A percentile compares a stretch with the other conserved stretches of the same genome.
These are phyloP conservation scores for Przewalskia tangutica DNA, from an alignment of 257 asterid genomes.

Conservation along the genomic window DNA sequence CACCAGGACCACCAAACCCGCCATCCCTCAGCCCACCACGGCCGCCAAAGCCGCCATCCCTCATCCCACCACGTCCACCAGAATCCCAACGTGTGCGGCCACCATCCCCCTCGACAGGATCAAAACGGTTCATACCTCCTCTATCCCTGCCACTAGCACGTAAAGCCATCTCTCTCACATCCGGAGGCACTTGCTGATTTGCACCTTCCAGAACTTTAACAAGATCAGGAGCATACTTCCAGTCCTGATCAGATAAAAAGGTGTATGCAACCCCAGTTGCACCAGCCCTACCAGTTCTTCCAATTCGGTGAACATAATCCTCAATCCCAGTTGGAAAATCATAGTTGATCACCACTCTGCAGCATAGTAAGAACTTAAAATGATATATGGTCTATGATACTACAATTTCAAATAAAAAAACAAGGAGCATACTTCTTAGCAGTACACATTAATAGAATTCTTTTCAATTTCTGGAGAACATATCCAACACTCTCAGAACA, in stretches of 20 bases:
- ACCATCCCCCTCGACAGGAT: conserved; percentile 30
- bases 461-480: background rate
- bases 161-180: conserved; percentile 66
- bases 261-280: conserved; percentile 85
- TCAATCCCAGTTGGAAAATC: conserved; percentile 92
- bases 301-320: conserved; percentile 96
- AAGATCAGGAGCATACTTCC: conserved; percentile 87
- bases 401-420: background rate
- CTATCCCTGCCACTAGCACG: conserved; percentile 79
- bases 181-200: conserved; percentile 85
- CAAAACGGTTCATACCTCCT: conserved; percentile 58
- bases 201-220: conserved; percentile 87
- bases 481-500: background rate
- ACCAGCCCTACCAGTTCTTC: conserved; percentile 98
- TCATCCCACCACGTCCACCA: conserved; percentile 47
- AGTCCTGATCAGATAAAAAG: conserved; percentile 89
- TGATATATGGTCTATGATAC: background rate
- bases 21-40: conserved; percentile 29
- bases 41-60: conserved; percentile 51
- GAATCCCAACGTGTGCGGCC: conserved; percentile 23
- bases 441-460: background rate
- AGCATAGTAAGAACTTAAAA: background rate
- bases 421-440: background rate
- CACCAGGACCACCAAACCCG: conserved; percentile 42
- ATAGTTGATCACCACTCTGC: conserved; percentile 79